phyloP scores from a whole-genome alignment of 2,329 filamentous ascomycete genomes.

The Colletotrichum sp. region DNA sequence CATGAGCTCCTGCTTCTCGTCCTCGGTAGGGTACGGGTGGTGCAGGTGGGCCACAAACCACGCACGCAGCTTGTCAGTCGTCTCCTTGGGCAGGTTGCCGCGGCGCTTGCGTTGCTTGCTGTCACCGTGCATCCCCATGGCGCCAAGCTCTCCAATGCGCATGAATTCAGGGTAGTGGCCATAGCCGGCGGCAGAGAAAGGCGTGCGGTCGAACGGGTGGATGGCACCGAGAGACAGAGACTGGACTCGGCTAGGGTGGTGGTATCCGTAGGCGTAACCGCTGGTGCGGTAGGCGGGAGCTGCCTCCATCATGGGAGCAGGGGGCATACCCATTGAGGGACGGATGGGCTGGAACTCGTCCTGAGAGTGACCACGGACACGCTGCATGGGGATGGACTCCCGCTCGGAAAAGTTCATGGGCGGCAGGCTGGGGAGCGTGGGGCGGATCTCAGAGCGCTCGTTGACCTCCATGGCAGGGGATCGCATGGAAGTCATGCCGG shows the following conservation, averaged over 20 bases:
- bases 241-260: conserved; percentile 49
- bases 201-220: conserved; percentile 46
- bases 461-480: conserved; percentile 35
- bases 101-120: conserved; percentile 67
- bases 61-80: conserved; percentile 78
- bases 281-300: conserved; percentile 35
- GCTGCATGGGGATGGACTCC: conserved; percentile 32
- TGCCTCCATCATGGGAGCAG: conserved; percentile 34
- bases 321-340: conserved; percentile 29
- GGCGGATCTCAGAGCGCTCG: conserved; percentile 39
- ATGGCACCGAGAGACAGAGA: conserved; percentile 50
- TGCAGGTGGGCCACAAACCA: conserved; percentile 82
- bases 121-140: conserved; percentile 43
- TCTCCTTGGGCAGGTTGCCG: conserved; percentile 89
- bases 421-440: conserved; percentile 47
- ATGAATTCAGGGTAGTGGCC: conserved; percentile 47
- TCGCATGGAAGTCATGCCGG: conserved; percentile 32
- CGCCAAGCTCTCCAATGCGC: conserved; percentile 43
- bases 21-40: conserved; percentile 79
- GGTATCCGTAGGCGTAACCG: conserved; percentile 42
- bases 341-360: conserved; percentile 40
- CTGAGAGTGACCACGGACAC: conserved; percentile 33
- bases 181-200: conserved; percentile 47
- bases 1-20: conserved; percentile 85
- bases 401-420: conserved; percentile 40